Base-by-base conservation (phyloP, 805 yeast genomes). In the Saccharomyces eubayanus region DNA sequence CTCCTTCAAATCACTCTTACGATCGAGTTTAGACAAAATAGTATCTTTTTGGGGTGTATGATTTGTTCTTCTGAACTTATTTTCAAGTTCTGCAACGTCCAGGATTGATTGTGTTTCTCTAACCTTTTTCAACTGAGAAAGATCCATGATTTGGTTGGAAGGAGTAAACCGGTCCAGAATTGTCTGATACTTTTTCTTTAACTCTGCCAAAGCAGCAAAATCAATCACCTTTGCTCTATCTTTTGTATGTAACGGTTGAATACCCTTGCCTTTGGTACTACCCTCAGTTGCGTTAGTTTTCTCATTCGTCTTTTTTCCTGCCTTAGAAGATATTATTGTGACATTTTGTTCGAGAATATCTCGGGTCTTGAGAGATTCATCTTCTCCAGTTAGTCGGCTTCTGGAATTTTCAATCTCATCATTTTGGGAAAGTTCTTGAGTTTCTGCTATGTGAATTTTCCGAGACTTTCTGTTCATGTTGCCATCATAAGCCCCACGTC, bases 31-130 rank as follows among this genome's bases (percentile, higher is more conserved):
- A 0, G 73, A 67, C 51, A 65, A 67, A 49, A 68, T 65, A 2
- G 71, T 69, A 46, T 68, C 72, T 2, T 62, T 67, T 9, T 62
- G 60, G 21, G 62, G 74, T 40, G 75, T 63, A 29, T 68, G 64
- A 47, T 71, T 66, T 40, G 74, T 74, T 1, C 80, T 77, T 46
- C 71, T 70, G 14, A 73, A 45, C 53, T 59, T 63, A 31, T 61
- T 57, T 53, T 67, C 68, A 24, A 67, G 49, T 6, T 61, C 62
- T 6, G 63, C 61, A 12, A 61, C 56, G 20, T 62, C 60, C 31
- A 58, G n/a, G 11, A 5, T 36, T 36, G 21, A 16, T 16, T 36
- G 43, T 36, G 20, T 4, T 1, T 36, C 21, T 36, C 12, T 36
- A 8, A 16, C 21, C 10, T 6, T 36, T 9, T 36, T 36, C 43